Evolutionary conservation across 2,329 filamentous ascomycete genomes (phyloP).

Genomic region (Calycina herbarum): DNA sequence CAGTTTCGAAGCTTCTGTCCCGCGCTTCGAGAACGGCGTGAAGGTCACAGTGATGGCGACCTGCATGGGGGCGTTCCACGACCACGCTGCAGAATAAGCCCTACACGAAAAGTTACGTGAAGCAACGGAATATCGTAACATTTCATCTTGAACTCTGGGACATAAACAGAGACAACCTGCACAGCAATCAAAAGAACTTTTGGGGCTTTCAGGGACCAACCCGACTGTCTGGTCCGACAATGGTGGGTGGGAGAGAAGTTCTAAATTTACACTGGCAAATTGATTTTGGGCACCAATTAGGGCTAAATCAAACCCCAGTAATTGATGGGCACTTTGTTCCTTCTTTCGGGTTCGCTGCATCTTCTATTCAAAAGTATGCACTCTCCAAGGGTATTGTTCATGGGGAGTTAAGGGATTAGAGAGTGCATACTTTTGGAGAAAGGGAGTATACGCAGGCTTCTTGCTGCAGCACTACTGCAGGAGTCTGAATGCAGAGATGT

Average conservation of each 20-base stretch:
- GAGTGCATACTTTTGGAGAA: no score
- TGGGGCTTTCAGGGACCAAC: constrained; percentile 1
- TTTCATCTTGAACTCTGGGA: background rate
- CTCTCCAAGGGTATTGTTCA: no score
- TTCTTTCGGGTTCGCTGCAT: constrained; percentile 4
- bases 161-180: background rate
- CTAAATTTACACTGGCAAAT: background rate
- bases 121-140: background rate
- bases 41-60: background rate
- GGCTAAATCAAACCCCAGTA: background rate
- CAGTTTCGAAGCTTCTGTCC: background rate
- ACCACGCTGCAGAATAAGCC: background rate
- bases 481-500: constrained; percentile 3
- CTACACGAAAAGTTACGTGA: background rate
- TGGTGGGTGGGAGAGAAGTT: background rate
- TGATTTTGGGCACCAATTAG: background rate
- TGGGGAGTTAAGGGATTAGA: no score
- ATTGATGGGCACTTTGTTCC: background rate
- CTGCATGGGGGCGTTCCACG: background rate
- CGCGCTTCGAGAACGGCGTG: background rate
- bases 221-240: background rate
- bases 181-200: background rate
- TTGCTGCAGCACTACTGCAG: constrained; percentile 1
- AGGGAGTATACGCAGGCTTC: no score
- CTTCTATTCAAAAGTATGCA: background rate